Evolutionary conservation across 169 alveolate species (phyloP), one percentile per base, ranked within the genome.

Genomic region (Babesia divergens): DNA sequence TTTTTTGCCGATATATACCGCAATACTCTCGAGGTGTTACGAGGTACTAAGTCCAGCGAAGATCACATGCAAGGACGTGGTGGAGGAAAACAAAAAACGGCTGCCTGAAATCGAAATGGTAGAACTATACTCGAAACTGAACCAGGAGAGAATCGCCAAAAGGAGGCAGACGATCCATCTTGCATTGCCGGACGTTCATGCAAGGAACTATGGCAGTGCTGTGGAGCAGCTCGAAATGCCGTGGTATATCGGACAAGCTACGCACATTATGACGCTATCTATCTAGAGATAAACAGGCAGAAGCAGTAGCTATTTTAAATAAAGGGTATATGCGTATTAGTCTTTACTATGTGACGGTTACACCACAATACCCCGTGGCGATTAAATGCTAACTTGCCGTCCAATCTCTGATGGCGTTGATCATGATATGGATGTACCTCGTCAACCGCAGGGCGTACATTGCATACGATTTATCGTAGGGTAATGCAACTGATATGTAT

Each of bases 21-120:
- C 86, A 38, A 77, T 77, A n/a, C 7, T 77, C 31, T 32, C 67
- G 35, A 53, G 72, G 65, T 77, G 86, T 38, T 50, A 29, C 72
- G 72, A 62, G 43, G 26, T 46, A 4, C 72, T 62, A 13, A 62
- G 14, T 26, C 72, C 72, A 3, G 4, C 28, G 40, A 47, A 22
- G 51, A 49, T 5, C 1, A 47, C 28, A 1, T 11, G 20, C 11
- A 40, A 16, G 16, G 54, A 38, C 8, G 35, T 35, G 2, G 2
- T 3, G 47, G 24, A 42, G 34, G 46, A 5, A 35, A 13, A 6
- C n/a, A 24, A 29, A 1, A 8, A 44, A 6, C 2, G 47, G 29
- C 47, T 62, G 22, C 72, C 72, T 5, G 72, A 62, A 34, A 62
- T 62, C 46, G 72, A 62, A 22, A 42, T 31, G 50, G 72, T 59